phyloP scores from a whole-genome alignment of 805 yeast species.

The Saccharomycopsis sp. region DNA sequence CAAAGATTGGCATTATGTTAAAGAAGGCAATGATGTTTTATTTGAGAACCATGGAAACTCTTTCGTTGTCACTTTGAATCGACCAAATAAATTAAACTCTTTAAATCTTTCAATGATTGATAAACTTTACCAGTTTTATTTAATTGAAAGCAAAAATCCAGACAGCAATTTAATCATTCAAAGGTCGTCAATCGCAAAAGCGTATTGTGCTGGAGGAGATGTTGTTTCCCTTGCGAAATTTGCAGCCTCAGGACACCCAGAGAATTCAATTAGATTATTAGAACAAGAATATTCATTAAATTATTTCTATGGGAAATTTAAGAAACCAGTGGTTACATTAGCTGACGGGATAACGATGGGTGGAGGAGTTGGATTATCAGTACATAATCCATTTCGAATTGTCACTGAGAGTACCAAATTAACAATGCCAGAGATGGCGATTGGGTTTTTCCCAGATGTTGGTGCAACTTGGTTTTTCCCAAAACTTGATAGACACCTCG shows the following conservation, averaged over 20 bases:
- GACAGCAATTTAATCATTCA: constrained; percentile 25
- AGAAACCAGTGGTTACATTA: constrained; percentile 79
- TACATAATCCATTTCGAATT: constrained; percentile 86
- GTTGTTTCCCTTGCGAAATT: constrained; percentile 59
- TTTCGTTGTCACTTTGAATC: constrained; percentile 12
- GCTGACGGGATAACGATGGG: constrained; percentile 96
- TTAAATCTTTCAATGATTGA: constrained; percentile 17
- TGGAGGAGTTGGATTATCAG: constrained; percentile 90
- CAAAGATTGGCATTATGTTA: not conserved
- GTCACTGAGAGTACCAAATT: constrained; percentile 84
- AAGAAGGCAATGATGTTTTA: constrained; percentile 17
- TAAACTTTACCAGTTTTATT: constrained; percentile 26
- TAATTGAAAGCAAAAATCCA: constrained; percentile 25
- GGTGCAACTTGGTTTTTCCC: constrained; percentile 90
- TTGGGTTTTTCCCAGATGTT: constrained; percentile 95
- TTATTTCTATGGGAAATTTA: constrained; percentile 54
- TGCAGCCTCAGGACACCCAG: constrained; percentile 37
- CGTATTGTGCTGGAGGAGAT: constrained; percentile 83
- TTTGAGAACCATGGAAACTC: constrained; percentile 44
- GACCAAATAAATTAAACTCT: constrained; percentile 20
- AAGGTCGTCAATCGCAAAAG: constrained; percentile 29
- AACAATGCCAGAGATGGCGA: constrained; percentile 98
- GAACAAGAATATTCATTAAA: constrained; percentile 34
- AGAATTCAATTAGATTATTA: constrained; percentile 21
- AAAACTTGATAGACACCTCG: constrained; percentile 71